Percentiles rank a stretch among this genome's conserved stretches.
phyloP scores from a whole-genome alignment of 257 asterid genomes.

The Solanum tarijense region DNA sequence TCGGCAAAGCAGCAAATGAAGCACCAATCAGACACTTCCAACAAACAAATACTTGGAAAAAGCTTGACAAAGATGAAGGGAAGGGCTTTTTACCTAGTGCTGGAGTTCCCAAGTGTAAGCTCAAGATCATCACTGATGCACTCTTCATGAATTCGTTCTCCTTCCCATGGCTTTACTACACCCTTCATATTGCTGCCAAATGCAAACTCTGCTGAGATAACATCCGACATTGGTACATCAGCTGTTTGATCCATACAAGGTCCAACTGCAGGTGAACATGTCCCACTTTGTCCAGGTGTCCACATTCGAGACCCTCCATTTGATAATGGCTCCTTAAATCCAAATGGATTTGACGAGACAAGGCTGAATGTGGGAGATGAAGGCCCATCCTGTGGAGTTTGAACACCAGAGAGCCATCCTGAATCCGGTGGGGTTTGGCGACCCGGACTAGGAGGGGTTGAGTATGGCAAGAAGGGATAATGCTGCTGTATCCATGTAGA shows the following conservation, averaged over 20 bases:
- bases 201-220: slow-evolving; percentile 81
- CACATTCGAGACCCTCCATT: slow-evolving; percentile 91
- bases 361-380: slow-evolving; percentile 92
- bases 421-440: slow-evolving; percentile 79
- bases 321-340: slow-evolving; percentile 60
- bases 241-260: slow-evolving; percentile 61
- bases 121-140: slow-evolving; percentile 90
- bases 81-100: slow-evolving; percentile 41
- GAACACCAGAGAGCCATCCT: slow-evolving; percentile 91
- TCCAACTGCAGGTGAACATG: slow-evolving; percentile 80
- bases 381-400: slow-evolving; percentile 78
- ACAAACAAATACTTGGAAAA: not conserved
- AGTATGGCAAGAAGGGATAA: slow-evolving; percentile 57
- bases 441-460: slow-evolving; percentile 84
- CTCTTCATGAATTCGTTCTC: slow-evolving; percentile 93
- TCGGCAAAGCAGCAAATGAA: slow-evolving; percentile 23
- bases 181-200: slow-evolving; percentile 64
- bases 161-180: slow-evolving; percentile 93
- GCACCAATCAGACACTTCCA: not conserved
- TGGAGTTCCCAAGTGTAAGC: slow-evolving; percentile 88
- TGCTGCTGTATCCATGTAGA: slow-evolving; percentile 66
- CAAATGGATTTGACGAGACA: slow-evolving; percentile 70
- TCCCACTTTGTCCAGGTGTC: slow-evolving; percentile 98
- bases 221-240: slow-evolving; percentile 92
- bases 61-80: not conserved